A percentile compares a stretch with the other conserved stretches of the same genome.
Evolutionary conservation across 805 yeast species (phyloP).

Genomic region (Brettanomyces bruxellensis): DNA sequence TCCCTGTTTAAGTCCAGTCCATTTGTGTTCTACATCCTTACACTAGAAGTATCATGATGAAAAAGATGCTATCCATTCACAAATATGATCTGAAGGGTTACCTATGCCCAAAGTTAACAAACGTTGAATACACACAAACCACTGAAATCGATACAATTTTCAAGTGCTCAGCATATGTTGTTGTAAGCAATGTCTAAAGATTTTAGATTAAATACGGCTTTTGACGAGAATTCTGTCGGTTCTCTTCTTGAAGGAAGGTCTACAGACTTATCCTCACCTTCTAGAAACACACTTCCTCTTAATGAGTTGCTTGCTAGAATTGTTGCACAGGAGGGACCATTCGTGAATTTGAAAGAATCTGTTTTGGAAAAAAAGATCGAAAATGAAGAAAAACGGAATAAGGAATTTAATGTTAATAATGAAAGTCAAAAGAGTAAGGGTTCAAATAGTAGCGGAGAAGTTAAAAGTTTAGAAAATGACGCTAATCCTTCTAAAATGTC

Average conservation of each 20-base stretch:
- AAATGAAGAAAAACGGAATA: constrained; percentile 7
- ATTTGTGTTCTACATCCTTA: no score
- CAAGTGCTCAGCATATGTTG: background rate
- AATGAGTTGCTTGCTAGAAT: constrained; percentile 8
- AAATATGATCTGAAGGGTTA: no score
- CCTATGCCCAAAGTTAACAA: no score
- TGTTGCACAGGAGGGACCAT: constrained; percentile 27
- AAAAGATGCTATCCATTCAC: no score
- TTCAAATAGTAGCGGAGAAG: background rate
- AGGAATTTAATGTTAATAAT: constrained; percentile 8
- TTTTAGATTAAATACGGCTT: background rate
- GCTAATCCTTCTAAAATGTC: background rate
- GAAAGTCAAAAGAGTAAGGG: constrained; percentile 13
- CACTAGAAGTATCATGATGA: no score
- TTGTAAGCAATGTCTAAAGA: background rate
- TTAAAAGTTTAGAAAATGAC: background rate
- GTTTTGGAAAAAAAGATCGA: constrained; percentile 24
- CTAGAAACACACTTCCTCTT: constrained; percentile 8
- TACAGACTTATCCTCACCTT: background rate
- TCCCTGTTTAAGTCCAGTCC: no score
- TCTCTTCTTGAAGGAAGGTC: background rate
- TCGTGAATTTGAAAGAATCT: constrained; percentile 50
- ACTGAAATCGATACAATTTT: no score
- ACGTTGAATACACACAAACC: no score
- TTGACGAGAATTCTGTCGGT: background rate